These are phyloP conservation scores for Pseudocercospora eumusae DNA, from an alignment of 2,329 filamentous ascomycete genomes.

Conservation along the genomic window DNA sequence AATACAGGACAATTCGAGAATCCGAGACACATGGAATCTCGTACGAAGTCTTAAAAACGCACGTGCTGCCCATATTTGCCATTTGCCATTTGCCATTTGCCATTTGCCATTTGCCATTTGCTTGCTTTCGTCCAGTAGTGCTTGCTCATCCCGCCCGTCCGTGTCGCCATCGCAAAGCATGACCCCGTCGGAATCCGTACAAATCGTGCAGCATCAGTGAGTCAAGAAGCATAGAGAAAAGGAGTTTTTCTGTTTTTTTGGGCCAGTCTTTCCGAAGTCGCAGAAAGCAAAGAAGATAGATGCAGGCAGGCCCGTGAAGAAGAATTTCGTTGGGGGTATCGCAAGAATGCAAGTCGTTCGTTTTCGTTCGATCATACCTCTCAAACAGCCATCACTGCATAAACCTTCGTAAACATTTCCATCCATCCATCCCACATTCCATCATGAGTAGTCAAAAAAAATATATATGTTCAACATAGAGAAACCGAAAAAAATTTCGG, in stretches of 20 bases:
- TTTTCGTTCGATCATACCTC: constrained; percentile 6
- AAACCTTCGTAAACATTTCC: constrained; percentile 14
- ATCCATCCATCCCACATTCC: neutral
- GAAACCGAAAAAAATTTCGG: constrained; percentile 21
- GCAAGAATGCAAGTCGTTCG: constrained; percentile 25
- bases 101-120: neutral
- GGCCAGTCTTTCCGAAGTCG: constrained; percentile 15
- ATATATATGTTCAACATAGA: constrained; percentile 11
- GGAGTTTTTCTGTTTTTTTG: constrained; percentile 9
- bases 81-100: neutral
- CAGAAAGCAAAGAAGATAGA: constrained; percentile 11
- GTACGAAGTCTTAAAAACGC: neutral
- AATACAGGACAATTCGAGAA: constrained; percentile 5
- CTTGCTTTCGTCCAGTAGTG: constrained; percentile 1
- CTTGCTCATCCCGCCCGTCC: constrained; percentile 11
- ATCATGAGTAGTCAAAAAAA: constrained; percentile 9
- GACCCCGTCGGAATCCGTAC: constrained; percentile 1
- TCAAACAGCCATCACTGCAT: constrained; percentile 22
- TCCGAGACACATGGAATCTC: constrained; percentile 5
- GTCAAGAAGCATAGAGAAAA: constrained; percentile 7
- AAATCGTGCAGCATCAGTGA: neutral
- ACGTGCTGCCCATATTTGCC: constrained; percentile 1
- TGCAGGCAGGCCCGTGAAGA: constrained; percentile 12
- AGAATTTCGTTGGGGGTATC: constrained; percentile 25
- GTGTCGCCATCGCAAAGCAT: neutral